Evolutionary conservation across 441 rosid genomes (phyloP).

Genomic region (Syzygium malaccense): DNA sequence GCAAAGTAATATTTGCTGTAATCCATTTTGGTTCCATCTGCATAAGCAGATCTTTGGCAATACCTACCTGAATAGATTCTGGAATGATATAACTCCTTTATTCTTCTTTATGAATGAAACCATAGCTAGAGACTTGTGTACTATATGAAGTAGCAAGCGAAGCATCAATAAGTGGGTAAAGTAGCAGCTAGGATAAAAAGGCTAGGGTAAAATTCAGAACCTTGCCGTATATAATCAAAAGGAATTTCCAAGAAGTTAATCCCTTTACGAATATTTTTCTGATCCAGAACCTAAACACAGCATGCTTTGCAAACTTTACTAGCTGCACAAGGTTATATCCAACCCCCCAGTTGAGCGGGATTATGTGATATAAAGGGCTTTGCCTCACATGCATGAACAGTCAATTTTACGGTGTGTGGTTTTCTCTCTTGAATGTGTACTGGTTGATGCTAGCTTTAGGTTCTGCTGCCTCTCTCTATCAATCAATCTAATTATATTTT

Average conservation of each 20-base stretch:
- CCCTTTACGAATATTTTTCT: background rate
- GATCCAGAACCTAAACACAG: background rate
- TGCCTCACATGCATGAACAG: background rate
- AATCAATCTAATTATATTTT: background rate
- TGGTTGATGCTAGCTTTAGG: background rate
- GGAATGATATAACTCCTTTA: background rate
- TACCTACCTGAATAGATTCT: background rate
- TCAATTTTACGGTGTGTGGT: background rate
- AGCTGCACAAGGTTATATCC: background rate
- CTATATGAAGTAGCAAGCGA: background rate
- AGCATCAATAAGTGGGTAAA: background rate
- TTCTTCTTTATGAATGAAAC: background rate
- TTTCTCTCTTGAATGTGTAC: background rate
- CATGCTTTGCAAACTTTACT: background rate
- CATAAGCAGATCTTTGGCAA: background rate
- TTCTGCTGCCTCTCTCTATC: background rate
- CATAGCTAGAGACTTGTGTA: background rate
- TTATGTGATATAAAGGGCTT: background rate
- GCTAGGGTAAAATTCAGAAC: background rate
- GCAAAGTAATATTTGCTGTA: background rate
- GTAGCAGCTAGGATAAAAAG: background rate
- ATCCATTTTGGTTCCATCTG: background rate
- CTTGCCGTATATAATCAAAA: background rate
- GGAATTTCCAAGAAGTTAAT: background rate
- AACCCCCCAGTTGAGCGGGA: background rate